These are phyloP conservation scores for Durotheca rogersii DNA, from an alignment of 495 filamentous ascomycete species.

Conservation along the genomic window DNA sequence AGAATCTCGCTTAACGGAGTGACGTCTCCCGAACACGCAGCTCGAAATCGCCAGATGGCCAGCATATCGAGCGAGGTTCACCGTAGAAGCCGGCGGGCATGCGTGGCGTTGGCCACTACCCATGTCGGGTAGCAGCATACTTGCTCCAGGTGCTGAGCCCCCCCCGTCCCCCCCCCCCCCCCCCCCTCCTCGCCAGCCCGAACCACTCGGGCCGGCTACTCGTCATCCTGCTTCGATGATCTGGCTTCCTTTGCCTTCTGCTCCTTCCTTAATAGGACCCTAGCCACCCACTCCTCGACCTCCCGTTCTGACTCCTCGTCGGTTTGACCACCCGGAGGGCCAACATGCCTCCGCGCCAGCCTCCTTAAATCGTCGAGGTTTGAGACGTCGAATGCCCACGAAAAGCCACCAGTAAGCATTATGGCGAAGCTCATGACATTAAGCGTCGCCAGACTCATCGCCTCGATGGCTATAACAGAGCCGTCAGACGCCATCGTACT, in stretches of 20 bases:
- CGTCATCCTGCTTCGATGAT: conserved; percentile 6
- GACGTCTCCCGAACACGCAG: conserved; percentile 1
- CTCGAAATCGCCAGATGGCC: conserved; percentile 2
- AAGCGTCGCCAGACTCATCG: conserved; percentile 78
- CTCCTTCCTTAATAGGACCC: conserved; percentile 56
- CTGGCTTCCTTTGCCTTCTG: conserved; percentile 12
- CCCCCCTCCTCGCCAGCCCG: no score
- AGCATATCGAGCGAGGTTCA: background rate
- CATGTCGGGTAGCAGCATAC: background rate
- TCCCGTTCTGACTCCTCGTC: conserved; percentile 64
- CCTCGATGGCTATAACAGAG: conserved; percentile 67
- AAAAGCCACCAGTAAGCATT: conserved; percentile 63
- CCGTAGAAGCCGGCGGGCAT: conserved; percentile 2
- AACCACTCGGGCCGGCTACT: conserved; percentile 5
- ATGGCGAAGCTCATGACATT: conserved; percentile 72
- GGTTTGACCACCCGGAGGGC: conserved; percentile 43
- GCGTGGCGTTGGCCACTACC: conserved; percentile 2
- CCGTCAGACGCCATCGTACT: conserved; percentile 26
- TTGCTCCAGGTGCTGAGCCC: no score
- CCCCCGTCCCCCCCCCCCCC: no score
- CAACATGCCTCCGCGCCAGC: conserved; percentile 50
- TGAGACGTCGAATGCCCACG: conserved; percentile 73
- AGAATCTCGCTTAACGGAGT: conserved; percentile 4
- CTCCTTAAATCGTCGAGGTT: conserved; percentile 65
- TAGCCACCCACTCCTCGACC: conserved; percentile 70